A percentile compares a stretch with the other conserved stretches of the same genome.
Conservation (phyloP, 305 asterid species). For the Nicotiana rustica region DNA sequence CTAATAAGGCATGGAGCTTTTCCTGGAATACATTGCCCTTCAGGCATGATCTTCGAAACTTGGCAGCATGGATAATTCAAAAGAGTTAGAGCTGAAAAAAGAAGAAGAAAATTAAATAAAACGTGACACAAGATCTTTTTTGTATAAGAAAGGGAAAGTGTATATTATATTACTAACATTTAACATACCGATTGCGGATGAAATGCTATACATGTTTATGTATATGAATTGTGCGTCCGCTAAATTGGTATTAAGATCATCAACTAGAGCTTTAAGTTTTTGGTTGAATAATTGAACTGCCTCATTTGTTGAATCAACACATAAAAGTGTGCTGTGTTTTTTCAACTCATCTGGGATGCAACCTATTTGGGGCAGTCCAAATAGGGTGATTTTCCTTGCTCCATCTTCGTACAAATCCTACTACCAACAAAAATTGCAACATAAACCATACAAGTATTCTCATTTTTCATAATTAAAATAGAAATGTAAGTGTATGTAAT, state of each 20-base stretch:
- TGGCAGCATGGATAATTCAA: conserved; percentile 48
- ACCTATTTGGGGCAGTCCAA: conserved; percentile 42
- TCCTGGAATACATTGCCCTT: conserved; percentile 46
- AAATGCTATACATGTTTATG: conserved; percentile 29
- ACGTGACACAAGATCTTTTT: no score
- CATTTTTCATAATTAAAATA: no score
- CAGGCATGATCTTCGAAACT: not conserved
- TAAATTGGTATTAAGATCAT: conserved; percentile 34
- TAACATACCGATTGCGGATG: conserved; percentile 1
- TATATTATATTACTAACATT: not conserved
- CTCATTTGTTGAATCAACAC: conserved; percentile 34
- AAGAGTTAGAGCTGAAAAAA: conserved; percentile 37
- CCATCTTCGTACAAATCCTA: conserved; percentile 33
- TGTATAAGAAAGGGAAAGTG: no score
- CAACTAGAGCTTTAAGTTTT: conserved; percentile 37
- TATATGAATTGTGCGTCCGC: conserved; percentile 34
- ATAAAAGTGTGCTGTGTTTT: conserved; percentile 19
- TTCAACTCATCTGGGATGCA: conserved; percentile 36
- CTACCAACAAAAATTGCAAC: not conserved
- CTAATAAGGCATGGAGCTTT: conserved; percentile 47
- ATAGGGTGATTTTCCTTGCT: conserved; percentile 40
- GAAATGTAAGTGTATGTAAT: not conserved
- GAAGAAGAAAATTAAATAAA: no score
- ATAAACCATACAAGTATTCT: not conserved
- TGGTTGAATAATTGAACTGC: conserved; percentile 36